Evolutionary conservation across 108 stramenopile genomes (phyloP), one percentile per base, ranked within the genome.

Genomic region (Craspedostauros australis): DNA sequence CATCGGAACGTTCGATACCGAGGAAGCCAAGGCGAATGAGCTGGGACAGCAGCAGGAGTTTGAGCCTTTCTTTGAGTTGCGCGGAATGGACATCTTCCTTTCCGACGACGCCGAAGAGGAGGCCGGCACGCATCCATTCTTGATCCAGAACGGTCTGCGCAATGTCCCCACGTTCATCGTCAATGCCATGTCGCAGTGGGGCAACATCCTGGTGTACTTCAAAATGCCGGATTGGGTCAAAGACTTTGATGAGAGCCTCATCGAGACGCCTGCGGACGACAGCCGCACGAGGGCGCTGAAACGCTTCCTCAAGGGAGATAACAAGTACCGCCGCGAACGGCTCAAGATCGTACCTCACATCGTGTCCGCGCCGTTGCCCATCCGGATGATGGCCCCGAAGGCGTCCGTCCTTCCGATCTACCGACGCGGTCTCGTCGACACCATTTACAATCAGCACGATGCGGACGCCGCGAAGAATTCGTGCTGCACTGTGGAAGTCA

Each of bases 51-150:
- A 14, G 8, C 42, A 21, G 7, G 12, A 43, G n/a, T n/a, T n/a
- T n/a, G n/a, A n/a, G 26, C 76, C 76, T 8, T 20, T 73, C 18
- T 68, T 66, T 36, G 46, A 33, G 5, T 37, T 82, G 2, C 64
- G 75, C 19, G 78, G 82, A 2, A 67, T 84, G 61, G 82, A 84
- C 60, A 37, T 84, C n/a, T 79, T 79, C 34, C 33, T 71, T 20
- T 57, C 69, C 1, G 70, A 75, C 33, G 40, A 39, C 27, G 58
- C 77, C 8, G 73, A 79, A 39, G 55, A 46, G 20, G 50, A 71
- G 19, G 59, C 77, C 41, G 51, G 58, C 33, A 38, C 60, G 9
- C 72, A 79, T 47, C 75, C 77, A 2, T 46, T 66, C 39, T 58
- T 84, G 45, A 49, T 49, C 7, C 19, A 72, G 64, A 60, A 79